These are phyloP conservation scores for Aureobasidium subglaciale DNA, from an alignment of 2,329 filamentous ascomycete genomes.

Conservation along the genomic window DNA sequence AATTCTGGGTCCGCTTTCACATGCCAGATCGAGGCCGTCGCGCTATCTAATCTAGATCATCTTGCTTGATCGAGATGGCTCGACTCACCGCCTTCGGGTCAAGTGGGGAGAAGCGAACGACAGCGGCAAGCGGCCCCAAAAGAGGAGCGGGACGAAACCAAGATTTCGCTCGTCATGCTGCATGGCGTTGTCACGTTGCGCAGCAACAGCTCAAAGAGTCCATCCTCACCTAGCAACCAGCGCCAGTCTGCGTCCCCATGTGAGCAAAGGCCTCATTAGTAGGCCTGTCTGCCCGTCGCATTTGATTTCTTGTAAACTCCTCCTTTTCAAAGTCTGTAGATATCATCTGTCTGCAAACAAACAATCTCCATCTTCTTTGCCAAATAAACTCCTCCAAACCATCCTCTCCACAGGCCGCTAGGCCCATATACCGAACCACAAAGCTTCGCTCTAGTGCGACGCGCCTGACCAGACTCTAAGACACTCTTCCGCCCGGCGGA, in stretches of 20 bases:
- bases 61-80: not conserved
- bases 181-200: slow-evolving; percentile 7
- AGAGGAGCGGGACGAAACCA: slow-evolving; percentile 5
- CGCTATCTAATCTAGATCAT: slow-evolving; percentile 4
- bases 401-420: not conserved
- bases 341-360: slow-evolving; percentile 9
- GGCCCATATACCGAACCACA: slow-evolving; percentile 4
- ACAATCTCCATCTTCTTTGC: not conserved
- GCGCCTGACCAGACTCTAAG: slow-evolving; percentile 11
- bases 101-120: slow-evolving; percentile 7
- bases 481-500: slow-evolving; percentile 58
- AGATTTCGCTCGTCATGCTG: slow-evolving; percentile 5
- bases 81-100: not conserved
- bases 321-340: not conserved
- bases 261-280: slow-evolving; percentile 15
- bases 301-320: slow-evolving; percentile 3
- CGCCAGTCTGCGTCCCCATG: not conserved
- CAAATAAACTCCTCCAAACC: not conserved
- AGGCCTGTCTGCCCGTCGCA: not conserved
- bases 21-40: not conserved
- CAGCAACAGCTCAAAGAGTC: not conserved
- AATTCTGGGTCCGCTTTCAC: slow-evolving; percentile 8
- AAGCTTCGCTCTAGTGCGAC: slow-evolving; percentile 4
- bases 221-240: slow-evolving; percentile 12
- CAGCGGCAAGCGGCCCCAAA: not conserved